These are phyloP conservation scores for Piper longum DNA, from an alignment of 164 flowering plant species.

Conservation along the genomic window DNA sequence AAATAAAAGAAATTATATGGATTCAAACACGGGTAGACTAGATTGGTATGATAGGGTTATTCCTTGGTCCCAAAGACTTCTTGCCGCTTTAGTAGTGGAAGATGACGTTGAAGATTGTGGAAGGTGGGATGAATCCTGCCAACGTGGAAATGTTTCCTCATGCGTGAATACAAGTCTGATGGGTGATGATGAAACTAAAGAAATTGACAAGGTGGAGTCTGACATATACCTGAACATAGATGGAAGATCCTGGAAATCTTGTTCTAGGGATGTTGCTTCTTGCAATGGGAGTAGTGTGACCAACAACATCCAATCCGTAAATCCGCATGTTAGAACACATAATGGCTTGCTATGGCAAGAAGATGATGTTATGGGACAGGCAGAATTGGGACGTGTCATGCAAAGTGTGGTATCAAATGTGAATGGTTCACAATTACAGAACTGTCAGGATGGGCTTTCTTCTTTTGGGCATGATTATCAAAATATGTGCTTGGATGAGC, in stretches of 20 bases:
- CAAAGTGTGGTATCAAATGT: conserved; percentile 17
- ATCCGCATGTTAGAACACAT: conserved; percentile 10
- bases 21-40: conserved; percentile 22
- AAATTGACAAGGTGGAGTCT: conserved; percentile 17
- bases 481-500: conserved; percentile 48
- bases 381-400: conserved; percentile 21
- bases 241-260: conserved; percentile 15
- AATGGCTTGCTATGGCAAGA: conserved; percentile 26
- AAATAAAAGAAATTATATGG: conserved; percentile 18
- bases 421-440: conserved; percentile 18
- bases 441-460: conserved; percentile 18
- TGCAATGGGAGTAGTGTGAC: conserved; percentile 39
- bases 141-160: conserved; percentile 23
- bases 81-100: conserved; percentile 67
- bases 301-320: conserved; percentile 17
- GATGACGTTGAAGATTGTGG: conserved; percentile 49
- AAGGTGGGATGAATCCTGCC: conserved; percentile 20
- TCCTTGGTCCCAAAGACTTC: conserved; percentile 71
- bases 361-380: conserved; percentile 19
- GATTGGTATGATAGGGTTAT: conserved; percentile 20
- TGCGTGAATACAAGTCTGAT: conserved; percentile 13
- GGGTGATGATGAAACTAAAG: conserved; percentile 23
- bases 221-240: conserved; percentile 22
- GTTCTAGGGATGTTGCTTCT: conserved; percentile 17
- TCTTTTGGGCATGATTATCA: conserved; percentile 38